phyloP scores from a whole-genome alignment of 352 stramenopile species.

The Phytophthora megakarya region DNA sequence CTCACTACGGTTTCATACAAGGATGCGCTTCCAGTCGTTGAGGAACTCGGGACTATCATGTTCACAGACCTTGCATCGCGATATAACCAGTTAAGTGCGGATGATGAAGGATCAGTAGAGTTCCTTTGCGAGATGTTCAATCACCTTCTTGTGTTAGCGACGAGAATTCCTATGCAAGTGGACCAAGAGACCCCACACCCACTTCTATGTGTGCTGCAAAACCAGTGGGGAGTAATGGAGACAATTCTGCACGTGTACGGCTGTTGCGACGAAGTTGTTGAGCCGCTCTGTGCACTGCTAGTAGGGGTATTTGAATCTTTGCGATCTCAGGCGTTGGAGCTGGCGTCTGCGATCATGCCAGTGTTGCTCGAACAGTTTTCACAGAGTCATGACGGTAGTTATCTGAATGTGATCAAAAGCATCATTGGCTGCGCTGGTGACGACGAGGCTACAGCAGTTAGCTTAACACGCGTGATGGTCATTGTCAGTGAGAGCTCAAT shows the following conservation, averaged over 20 bases:
- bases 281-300: constrained; percentile 60
- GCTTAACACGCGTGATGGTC: constrained; percentile 69
- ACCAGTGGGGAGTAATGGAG: constrained; percentile 60
- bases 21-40: constrained; percentile 62
- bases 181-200: constrained; percentile 68
- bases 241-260: constrained; percentile 58
- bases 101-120: constrained; percentile 55
- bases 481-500: constrained; percentile 62
- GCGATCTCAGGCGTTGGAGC: constrained; percentile 61
- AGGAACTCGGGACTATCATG: constrained; percentile 67
- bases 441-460: constrained; percentile 57
- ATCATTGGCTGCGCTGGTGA: constrained; percentile 68
- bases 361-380: constrained; percentile 68
- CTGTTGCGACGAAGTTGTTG: constrained; percentile 57
- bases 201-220: constrained; percentile 58
- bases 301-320: constrained; percentile 67
- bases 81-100: constrained; percentile 46
- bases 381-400: constrained; percentile 59
- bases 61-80: constrained; percentile 62
- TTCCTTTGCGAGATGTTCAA: constrained; percentile 66
- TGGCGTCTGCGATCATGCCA: constrained; percentile 68
- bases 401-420: constrained; percentile 72
- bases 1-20: constrained; percentile 70
- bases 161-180: constrained; percentile 61
- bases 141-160: constrained; percentile 63